These are phyloP conservation scores for Zymoseptoria ardabiliae DNA, from an alignment of 2,329 filamentous ascomycete species.

Conservation along the genomic window DNA sequence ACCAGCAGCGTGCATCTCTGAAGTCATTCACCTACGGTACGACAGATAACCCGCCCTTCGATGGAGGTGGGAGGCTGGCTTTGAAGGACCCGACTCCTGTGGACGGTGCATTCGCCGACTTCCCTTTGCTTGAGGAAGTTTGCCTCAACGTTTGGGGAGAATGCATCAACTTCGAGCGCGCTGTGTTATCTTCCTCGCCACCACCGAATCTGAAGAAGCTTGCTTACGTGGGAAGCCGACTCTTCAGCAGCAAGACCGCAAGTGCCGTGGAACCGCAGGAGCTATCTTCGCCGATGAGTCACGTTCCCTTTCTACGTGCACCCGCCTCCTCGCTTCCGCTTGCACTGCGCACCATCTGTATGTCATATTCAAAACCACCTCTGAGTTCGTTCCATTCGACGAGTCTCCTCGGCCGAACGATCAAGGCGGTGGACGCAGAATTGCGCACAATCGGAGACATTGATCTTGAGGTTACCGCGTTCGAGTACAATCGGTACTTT, in stretches of 20 bases:
- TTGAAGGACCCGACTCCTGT: neutral
- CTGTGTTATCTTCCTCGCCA: slow-evolving; percentile 13
- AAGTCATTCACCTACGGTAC: slow-evolving; percentile 14
- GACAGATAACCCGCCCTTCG: neutral
- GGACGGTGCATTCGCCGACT: slow-evolving; percentile 15
- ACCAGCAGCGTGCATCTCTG: slow-evolving; percentile 16
- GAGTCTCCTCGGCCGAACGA: neutral
- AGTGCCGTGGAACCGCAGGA: neutral
- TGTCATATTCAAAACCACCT: slow-evolving; percentile 3
- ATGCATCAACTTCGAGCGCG: slow-evolving; percentile 17
- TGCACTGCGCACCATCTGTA: slow-evolving; percentile 3
- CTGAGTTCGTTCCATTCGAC: neutral
- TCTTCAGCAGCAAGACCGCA: slow-evolving; percentile 4
- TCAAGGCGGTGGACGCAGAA: slow-evolving; percentile 7
- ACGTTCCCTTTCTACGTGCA: slow-evolving; percentile 16
- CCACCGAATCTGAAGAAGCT: slow-evolving; percentile 14
- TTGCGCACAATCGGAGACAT: slow-evolving; percentile 4
- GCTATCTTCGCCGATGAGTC: neutral
- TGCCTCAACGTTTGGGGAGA: slow-evolving; percentile 7
- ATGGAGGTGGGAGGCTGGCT: neutral
- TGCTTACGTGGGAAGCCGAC: slow-evolving; percentile 4
- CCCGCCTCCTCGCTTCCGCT: slow-evolving; percentile 9
- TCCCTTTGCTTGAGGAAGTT: slow-evolving; percentile 10
- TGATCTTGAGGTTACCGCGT: slow-evolving; percentile 4
- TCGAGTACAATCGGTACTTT: slow-evolving; percentile 10